Evolutionary conservation across 257 asterid species (phyloP), one percentile per base, ranked within the genome.

Genomic region (Galeopsis tetrahit): DNA sequence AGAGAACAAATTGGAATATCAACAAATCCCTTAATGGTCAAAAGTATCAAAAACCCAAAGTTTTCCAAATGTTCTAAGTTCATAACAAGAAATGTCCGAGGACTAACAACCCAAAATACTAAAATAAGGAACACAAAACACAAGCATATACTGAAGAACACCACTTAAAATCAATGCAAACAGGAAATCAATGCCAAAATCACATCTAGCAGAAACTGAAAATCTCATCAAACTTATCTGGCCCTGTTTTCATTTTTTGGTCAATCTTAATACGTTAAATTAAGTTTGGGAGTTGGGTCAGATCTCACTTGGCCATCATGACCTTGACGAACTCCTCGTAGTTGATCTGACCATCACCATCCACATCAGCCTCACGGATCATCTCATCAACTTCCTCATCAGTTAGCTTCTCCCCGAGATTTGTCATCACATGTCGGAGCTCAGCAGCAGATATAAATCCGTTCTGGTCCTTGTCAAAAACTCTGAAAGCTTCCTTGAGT

Each of bases 221-320:
- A 76, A 77, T 83, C 77, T 77, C 77, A 75, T 71, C 84, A 58
- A 78, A 55, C 75, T 73, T 73, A 82, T 71, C 78, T 44, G 82
- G 61, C 81, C 78, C 81, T 60, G 83, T 76, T 78, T 76, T 75
- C 74, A 64, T 77, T 80, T 76, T 77, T 75, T 49, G 70, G 69
- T 75, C 72, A 67, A 79, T 75, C 66, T 80, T 64, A 75, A 84
- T 65, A 74, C 70, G 71, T 79, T 49, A 71, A 83, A 73, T 13
- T 61, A 35, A n/a, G 73, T 52, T 53, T 72, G 78, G 72, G 79
- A 74, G 73, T 33, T 73, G 56, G 83, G 64, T 77, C 78, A 51
- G 71, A 63, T 72, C 90, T 85, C 88, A 85, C 90, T 81, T 85
- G 82, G 88, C 90, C 90, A 85, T 83, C 93, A 87, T 87, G 80